Evolutionary conservation across 2,329 filamentous ascomycete genomes (phyloP).

Genomic region (Trichoderma aggressivum): DNA sequence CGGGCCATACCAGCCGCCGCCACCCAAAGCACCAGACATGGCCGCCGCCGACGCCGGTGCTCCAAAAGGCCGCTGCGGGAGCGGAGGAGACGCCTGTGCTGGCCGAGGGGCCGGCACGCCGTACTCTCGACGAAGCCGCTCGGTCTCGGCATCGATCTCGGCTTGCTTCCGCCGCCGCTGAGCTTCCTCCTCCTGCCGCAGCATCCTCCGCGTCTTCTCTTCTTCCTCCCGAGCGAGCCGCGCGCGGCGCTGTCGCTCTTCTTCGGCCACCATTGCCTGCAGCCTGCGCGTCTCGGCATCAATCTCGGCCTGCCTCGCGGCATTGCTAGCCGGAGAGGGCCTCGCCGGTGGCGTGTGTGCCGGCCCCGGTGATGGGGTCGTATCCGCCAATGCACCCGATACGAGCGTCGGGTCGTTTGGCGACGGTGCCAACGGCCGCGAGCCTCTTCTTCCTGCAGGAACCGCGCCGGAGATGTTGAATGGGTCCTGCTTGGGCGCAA

Average conservation of each 20-base stretch:
- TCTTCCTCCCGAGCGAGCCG: slow-evolving; percentile 56
- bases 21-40: slow-evolving; percentile 16
- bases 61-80: slow-evolving; percentile 31
- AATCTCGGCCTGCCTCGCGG: slow-evolving; percentile 43
- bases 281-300: slow-evolving; percentile 78
- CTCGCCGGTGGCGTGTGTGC: slow-evolving; percentile 21
- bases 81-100: slow-evolving; percentile 30
- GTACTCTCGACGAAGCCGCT: slow-evolving; percentile 68
- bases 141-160: slow-evolving; percentile 75
- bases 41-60: neutral
- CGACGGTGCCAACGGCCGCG: slow-evolving; percentile 35
- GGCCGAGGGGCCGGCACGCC: slow-evolving; percentile 52
- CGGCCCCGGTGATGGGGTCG: slow-evolving; percentile 24
- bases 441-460: slow-evolving; percentile 34
- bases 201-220: slow-evolving; percentile 58
- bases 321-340: slow-evolving; percentile 23
- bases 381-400: slow-evolving; percentile 41
- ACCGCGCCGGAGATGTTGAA: slow-evolving; percentile 67
- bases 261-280: slow-evolving; percentile 48
- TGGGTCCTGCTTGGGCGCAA: slow-evolving; percentile 63
- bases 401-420: slow-evolving; percentile 16
- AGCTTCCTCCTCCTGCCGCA: slow-evolving; percentile 64
- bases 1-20: slow-evolving; percentile 21
- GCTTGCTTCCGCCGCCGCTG: slow-evolving; percentile 49
- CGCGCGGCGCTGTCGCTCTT: slow-evolving; percentile 53